Conservation (phyloP, 1,284 basidiomycete genomes). For the Ganoderma leucocontextum region DNA sequence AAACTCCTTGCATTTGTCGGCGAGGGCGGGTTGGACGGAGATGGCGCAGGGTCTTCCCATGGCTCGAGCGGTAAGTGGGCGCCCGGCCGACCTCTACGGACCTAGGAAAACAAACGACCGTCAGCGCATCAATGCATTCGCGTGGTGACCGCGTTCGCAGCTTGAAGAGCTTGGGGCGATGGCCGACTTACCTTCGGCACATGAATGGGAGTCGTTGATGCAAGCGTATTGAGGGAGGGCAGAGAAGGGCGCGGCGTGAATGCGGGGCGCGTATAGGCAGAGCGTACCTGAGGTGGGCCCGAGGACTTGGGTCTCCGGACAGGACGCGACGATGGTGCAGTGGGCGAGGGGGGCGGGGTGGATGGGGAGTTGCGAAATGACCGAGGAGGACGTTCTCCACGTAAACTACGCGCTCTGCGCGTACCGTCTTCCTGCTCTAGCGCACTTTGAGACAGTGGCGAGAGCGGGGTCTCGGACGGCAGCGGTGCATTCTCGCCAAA, state of each 20-base stretch:
- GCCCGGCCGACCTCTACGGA: constrained; percentile 37
- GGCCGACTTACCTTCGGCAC: constrained; percentile 60
- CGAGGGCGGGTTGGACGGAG: constrained; percentile 20
- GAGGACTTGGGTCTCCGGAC: constrained; percentile 47
- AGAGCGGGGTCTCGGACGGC: constrained; percentile 36
- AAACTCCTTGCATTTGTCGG: constrained; percentile 24
- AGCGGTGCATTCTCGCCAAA: constrained; percentile 21
- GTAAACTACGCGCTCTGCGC: constrained; percentile 18
- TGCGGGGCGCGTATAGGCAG: constrained; percentile 50
- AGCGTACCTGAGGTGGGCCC: constrained; percentile 50
- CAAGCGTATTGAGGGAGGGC: constrained; percentile 68
- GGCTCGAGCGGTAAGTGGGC: constrained; percentile 38
- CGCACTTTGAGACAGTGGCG: constrained; percentile 36
- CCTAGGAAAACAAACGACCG: constrained; percentile 27
- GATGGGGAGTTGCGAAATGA: constrained; percentile 30
- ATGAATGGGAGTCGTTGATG: constrained; percentile 63
- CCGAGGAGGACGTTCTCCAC: constrained; percentile 21
- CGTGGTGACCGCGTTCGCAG: constrained; percentile 20
- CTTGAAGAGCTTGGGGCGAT: constrained; percentile 13
- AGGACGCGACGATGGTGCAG: constrained; percentile 27
- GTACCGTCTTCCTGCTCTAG: constrained; percentile 18
- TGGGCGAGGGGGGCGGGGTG: constrained; percentile 36
- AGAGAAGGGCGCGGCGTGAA: constrained; percentile 62
- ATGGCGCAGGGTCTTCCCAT: constrained; percentile 31
- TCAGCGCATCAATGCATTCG: constrained; percentile 27